phyloP scores from a whole-genome alignment of 192 early-diverging fungal genomes.

The Spizellomyces punctatus region DNA sequence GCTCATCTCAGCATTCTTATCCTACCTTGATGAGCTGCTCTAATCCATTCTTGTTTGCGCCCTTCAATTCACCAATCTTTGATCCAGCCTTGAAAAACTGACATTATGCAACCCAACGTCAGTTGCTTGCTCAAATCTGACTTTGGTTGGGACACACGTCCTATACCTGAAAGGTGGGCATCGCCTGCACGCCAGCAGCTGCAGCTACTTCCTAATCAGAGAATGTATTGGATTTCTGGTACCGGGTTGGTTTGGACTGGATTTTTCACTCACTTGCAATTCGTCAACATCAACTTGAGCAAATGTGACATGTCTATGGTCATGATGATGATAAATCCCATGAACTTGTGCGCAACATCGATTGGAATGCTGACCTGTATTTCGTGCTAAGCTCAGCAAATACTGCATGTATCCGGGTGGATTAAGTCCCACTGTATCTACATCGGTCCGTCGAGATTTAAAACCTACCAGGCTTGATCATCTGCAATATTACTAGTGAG shows the following conservation, averaged over 20 bases:
- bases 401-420: conserved; percentile 27
- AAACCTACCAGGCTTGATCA: conserved; percentile 34
- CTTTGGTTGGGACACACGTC: neutral
- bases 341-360: neutral
- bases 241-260: neutral
- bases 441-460: no score
- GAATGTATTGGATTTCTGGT: neutral
- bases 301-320: conserved; percentile 43
- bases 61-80: conserved; percentile 77
- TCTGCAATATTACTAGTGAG: conserved; percentile 11
- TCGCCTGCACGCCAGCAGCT: conserved; percentile 44
- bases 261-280: conserved; percentile 36
- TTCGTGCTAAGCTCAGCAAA: conserved; percentile 40
- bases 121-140: neutral
- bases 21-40: conserved; percentile 59
- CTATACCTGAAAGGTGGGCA: conserved; percentile 78
- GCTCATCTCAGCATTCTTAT: conserved; percentile 5
- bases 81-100: conserved; percentile 73
- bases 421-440: no score
- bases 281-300: conserved; percentile 52
- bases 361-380: conserved; percentile 9
- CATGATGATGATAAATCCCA: neutral
- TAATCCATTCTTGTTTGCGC: conserved; percentile 73
- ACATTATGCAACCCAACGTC: neutral
- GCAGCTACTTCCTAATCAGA: conserved; percentile 32